Conservation (phyloP, 1,284 basidiomycete species). For the Tilletia setariae region DNA sequence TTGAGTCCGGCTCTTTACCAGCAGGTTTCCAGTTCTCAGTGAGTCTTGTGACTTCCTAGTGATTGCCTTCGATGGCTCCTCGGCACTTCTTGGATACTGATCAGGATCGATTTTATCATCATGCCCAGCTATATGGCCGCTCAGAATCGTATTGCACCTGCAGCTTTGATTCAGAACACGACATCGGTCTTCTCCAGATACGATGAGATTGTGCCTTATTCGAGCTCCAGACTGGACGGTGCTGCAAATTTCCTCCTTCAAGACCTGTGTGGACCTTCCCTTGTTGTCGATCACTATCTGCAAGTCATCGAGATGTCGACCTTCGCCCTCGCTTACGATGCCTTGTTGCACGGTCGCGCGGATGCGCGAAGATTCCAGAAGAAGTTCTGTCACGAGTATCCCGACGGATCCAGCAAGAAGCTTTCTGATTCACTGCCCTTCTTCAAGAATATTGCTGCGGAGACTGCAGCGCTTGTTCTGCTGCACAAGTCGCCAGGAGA, state of each 20-base stretch:
- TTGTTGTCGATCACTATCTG: background rate
- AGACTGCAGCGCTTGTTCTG: background rate
- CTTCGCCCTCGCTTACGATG: background rate
- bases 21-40: background rate
- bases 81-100: too few relatives aligned
- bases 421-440: background rate
- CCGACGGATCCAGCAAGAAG: background rate
- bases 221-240: background rate
- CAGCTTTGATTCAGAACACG: slow-evolving; percentile 40
- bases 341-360: background rate
- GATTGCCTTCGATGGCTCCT: too few relatives aligned
- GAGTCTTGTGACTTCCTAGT: too few relatives aligned
- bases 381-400: background rate
- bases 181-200: slow-evolving; percentile 19
- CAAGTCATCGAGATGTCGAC: background rate
- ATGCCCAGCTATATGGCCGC: background rate
- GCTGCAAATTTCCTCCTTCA: background rate
- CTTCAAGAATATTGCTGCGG: background rate
- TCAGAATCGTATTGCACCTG: background rate
- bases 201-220: slow-evolving; percentile 49
- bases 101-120: too few relatives aligned
- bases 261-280: background rate
- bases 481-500: background rate
- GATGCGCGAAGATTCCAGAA: background rate
- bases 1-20: background rate